phyloP scores from a whole-genome alignment of 768 basidiomycete genomes.

The Mycena capillaripes region DNA sequence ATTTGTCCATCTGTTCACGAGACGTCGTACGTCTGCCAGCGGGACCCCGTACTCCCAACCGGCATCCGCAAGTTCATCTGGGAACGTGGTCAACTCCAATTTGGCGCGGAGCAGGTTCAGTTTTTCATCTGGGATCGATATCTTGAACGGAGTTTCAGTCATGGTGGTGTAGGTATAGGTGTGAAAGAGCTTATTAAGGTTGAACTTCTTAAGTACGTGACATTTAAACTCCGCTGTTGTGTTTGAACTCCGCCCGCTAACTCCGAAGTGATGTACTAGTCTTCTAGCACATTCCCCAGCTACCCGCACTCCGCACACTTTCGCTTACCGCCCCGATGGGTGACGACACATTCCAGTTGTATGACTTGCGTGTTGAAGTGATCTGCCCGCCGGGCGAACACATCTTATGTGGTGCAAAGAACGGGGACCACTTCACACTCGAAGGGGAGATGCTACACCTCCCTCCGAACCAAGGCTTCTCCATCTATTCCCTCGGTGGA shows the following conservation, averaged over 20 bases:
- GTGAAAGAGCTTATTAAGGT: too few relatives aligned
- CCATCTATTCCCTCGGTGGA: conserved; percentile 71
- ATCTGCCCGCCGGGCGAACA: conserved; percentile 69
- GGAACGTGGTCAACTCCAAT: conserved; percentile 14
- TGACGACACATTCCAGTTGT: conserved; percentile 71
- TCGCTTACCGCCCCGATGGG: too few relatives aligned
- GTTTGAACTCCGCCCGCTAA: too few relatives aligned
- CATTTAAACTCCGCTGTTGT: too few relatives aligned
- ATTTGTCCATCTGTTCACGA: conserved; percentile 63
- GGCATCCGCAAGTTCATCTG: conserved; percentile 6
- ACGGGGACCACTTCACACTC: conserved; percentile 73
- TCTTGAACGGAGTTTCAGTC: conserved; percentile 6
- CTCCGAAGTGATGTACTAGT: too few relatives aligned
- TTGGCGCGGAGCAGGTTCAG: background rate
- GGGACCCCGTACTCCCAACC: conserved; percentile 61
- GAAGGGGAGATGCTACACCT: conserved; percentile 74
- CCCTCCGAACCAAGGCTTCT: conserved; percentile 74
- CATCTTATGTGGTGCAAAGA: conserved; percentile 75
- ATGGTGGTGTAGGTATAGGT: too few relatives aligned
- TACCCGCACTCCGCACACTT: too few relatives aligned
- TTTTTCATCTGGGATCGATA: conserved; percentile 7
- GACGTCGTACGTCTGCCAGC: conserved; percentile 61
- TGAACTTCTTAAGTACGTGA: too few relatives aligned
- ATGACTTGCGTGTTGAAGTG: conserved; percentile 75
- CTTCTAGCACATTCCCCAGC: too few relatives aligned